These are phyloP conservation scores for Acephala macrosclerotiorum DNA, from an alignment of 2,329 filamentous ascomycete genomes.

Conservation along the genomic window DNA sequence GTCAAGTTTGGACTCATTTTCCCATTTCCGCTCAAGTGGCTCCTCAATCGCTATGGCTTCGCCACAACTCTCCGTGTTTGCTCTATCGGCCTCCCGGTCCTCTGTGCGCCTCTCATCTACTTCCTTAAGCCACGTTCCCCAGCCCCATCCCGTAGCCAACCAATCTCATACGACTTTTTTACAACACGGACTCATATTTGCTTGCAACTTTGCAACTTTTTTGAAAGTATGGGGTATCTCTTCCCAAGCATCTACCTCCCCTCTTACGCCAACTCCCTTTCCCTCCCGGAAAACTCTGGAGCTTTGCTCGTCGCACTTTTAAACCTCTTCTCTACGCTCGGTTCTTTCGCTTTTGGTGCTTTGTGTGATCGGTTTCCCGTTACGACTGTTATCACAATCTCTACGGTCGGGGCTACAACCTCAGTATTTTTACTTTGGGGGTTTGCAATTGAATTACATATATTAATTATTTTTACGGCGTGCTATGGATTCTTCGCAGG, in stretches of 20 bases:
- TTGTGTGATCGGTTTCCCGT: constrained; percentile 55
- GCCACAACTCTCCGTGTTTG: constrained; percentile 61
- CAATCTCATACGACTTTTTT: no score
- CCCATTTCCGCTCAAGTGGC: constrained; percentile 60
- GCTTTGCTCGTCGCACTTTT: constrained; percentile 60
- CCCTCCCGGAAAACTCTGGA: constrained; percentile 69
- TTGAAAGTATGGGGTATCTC: constrained; percentile 57
- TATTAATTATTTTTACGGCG: constrained; percentile 57
- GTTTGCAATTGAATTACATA: constrained; percentile 50
- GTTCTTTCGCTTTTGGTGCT: constrained; percentile 56
- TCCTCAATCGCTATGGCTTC: constrained; percentile 60
- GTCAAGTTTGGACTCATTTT: constrained; percentile 59
- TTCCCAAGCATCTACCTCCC: constrained; percentile 60
- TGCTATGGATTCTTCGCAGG: constrained; percentile 63
- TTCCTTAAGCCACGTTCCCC: constrained; percentile 64
- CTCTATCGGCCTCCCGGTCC: constrained; percentile 55
- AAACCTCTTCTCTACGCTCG: constrained; percentile 56
- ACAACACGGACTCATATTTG: no score
- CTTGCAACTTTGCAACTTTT: no score
- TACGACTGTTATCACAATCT: constrained; percentile 49
- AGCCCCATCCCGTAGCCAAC: no score
- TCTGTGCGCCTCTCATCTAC: constrained; percentile 61
- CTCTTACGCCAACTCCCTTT: constrained; percentile 73
- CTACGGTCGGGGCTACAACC: constrained; percentile 53
- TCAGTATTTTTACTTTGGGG: constrained; percentile 61